phyloP scores from a whole-genome alignment of 2,329 filamentous ascomycete genomes.

The Aurifilum marmelostoma region DNA sequence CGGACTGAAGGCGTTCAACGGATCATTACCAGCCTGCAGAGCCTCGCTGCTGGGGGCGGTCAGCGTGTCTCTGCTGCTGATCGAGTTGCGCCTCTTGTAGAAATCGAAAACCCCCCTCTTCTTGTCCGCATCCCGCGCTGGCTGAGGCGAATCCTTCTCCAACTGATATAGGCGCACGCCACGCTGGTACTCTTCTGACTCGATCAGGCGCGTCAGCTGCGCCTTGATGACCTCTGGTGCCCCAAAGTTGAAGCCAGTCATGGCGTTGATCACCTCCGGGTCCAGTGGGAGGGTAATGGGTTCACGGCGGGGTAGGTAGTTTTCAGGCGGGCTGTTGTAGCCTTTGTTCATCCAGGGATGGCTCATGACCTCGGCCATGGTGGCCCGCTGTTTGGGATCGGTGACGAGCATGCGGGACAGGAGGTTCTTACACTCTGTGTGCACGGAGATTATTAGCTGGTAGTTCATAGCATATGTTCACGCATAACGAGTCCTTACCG shows the following conservation, averaged over 20 bases:
- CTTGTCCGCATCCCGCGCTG: conserved; percentile 72
- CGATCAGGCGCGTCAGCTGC: conserved; percentile 82
- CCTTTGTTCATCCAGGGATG: conserved; percentile 97
- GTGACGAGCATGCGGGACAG: conserved; percentile 96
- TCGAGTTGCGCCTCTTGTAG: conserved; percentile 91
- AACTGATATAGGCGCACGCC: conserved; percentile 73
- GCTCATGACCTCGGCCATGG: conserved; percentile 86
- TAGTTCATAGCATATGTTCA: background rate
- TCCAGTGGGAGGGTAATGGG: conserved; percentile 86
- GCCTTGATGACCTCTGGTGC: conserved; percentile 79
- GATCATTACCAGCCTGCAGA: conserved; percentile 80
- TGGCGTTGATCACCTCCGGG: conserved; percentile 79
- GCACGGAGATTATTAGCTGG: conserved; percentile 1
- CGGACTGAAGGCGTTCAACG: conserved; percentile 90
- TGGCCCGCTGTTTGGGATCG: conserved; percentile 84
- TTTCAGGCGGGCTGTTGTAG: conserved; percentile 84
- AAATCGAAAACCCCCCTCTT: conserved; percentile 88
- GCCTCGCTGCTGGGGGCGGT: conserved; percentile 83
- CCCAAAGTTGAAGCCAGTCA: conserved; percentile 98
- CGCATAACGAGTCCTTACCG: conserved; percentile 61
- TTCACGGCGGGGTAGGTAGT: conserved; percentile 81
- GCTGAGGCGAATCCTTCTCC: conserved; percentile 64
- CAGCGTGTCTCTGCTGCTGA: conserved; percentile 85
- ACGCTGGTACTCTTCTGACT: conserved; percentile 91
- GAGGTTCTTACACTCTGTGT: conserved; percentile 84